Evolutionary conservation across 176 grass and related monocot species (phyloP).

Genomic region (Carex cristatella): DNA sequence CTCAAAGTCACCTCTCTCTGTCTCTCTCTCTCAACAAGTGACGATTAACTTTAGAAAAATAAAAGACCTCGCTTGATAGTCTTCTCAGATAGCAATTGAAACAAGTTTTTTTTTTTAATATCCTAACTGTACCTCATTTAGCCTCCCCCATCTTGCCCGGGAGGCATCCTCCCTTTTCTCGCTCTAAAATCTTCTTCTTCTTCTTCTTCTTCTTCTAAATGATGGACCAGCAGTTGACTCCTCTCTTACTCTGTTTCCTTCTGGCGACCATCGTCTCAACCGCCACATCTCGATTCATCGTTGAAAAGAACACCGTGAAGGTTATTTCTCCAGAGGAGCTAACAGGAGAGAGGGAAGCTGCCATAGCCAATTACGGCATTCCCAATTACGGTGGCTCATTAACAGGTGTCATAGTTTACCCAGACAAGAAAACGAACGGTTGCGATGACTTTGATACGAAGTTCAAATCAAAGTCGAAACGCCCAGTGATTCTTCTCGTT

Average conservation of each 20-base stretch:
- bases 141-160: neutral
- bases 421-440: conserved; percentile 29
- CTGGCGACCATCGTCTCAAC: conserved; percentile 20
- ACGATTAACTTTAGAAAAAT: neutral
- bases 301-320: conserved; percentile 69
- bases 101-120: neutral
- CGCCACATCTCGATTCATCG: conserved; percentile 50
- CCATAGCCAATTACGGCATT: conserved; percentile 92
- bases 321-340: conserved; percentile 57
- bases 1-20: conserved; percentile 18
- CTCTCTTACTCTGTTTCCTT: conserved; percentile 4
- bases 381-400: conserved; percentile 78
- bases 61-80: neutral
- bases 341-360: conserved; percentile 43
- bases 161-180: neutral
- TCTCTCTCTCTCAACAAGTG: neutral
- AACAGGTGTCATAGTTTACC: conserved; percentile 62
- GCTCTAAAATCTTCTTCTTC: conserved; percentile 7
- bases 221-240: neutral
- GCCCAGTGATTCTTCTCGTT: conserved; percentile 73
- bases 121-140: neutral
- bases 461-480: conserved; percentile 46
- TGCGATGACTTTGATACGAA: conserved; percentile 36
- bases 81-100: neutral
- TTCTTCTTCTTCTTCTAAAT: neutral